Conservation (phyloP, 768 basidiomycete species). For the Amanita muscaria region DNA sequence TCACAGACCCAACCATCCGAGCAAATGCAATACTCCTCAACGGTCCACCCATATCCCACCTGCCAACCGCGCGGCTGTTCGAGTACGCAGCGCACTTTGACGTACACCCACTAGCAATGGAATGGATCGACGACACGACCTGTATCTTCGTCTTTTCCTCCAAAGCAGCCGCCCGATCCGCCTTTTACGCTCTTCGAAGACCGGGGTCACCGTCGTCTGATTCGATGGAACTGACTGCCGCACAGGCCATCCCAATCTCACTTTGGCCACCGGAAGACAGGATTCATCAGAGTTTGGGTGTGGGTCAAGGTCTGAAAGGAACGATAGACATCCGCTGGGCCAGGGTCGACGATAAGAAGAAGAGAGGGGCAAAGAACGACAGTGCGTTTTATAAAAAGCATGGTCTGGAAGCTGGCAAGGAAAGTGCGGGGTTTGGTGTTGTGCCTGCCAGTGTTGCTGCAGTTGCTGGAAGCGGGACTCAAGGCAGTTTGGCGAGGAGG, state of each 20-base stretch:
- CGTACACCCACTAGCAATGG: constrained; percentile 62
- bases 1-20: constrained; percentile 40
- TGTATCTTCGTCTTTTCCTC: constrained; percentile 71
- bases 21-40: constrained; percentile 63
- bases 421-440: constrained; percentile 1
- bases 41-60: constrained; percentile 63
- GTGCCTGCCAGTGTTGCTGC: constrained; percentile 2
- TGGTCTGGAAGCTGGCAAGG: constrained; percentile 27
- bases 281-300: constrained; percentile 62
- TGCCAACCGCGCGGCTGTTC: constrained; percentile 71
- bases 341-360: constrained; percentile 60
- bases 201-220: constrained; percentile 23
- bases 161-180: constrained; percentile 42
- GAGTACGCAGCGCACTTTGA: constrained; percentile 78
- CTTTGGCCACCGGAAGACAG: constrained; percentile 78
- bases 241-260: constrained; percentile 61
- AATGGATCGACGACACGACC: constrained; percentile 82
- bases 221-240: constrained; percentile 45
- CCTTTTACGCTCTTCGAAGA: constrained; percentile 44
- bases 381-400: constrained; percentile 78
- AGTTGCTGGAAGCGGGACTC: not conserved
- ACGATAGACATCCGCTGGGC: constrained; percentile 73
- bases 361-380: constrained; percentile 60
- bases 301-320: constrained; percentile 60
- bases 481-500: not conserved